These are phyloP conservation scores for Oryza rufipogon DNA, from an alignment of 176 grass and related monocot species.

Conservation along the genomic window DNA sequence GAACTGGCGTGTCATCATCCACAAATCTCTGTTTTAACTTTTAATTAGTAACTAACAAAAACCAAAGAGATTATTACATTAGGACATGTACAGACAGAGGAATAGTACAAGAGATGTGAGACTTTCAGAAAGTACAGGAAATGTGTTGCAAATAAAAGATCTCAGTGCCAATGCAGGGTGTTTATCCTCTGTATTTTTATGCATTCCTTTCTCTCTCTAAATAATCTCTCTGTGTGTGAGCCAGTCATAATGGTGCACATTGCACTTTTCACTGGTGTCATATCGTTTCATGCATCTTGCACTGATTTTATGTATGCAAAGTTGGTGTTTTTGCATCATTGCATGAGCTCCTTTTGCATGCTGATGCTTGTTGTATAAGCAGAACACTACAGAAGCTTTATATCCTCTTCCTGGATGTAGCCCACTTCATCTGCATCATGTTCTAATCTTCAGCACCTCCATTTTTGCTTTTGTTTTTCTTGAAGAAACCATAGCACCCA, in stretches of 20 bases:
- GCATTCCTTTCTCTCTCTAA: neutral
- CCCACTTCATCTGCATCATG: neutral
- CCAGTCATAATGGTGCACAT: neutral
- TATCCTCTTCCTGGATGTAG: neutral
- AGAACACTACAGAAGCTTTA: neutral
- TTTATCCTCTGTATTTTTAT: neutral
- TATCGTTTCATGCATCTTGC: neutral
- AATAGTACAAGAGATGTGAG: conserved; percentile 7
- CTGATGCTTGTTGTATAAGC: neutral
- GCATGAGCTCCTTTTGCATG: conserved; percentile 27
- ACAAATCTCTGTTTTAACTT: neutral
- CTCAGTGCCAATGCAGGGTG: neutral
- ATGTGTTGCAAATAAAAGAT: neutral
- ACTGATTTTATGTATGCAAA: neutral
- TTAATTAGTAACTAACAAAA: neutral
- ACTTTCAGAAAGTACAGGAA: neutral
- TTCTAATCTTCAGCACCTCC: conserved; percentile 33
- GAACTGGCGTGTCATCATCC: neutral
- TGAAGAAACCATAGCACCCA: conserved; percentile 60
- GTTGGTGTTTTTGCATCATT: neutral
- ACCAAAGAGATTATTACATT: neutral
- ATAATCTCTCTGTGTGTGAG: conserved; percentile 4
- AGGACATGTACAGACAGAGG: conserved; percentile 8
- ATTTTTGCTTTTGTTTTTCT: conserved; percentile 23
- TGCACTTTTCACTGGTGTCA: neutral